Evolutionary conservation across 345 rosid species (phyloP).

Genomic region (Melaleuca quinquenervia): DNA sequence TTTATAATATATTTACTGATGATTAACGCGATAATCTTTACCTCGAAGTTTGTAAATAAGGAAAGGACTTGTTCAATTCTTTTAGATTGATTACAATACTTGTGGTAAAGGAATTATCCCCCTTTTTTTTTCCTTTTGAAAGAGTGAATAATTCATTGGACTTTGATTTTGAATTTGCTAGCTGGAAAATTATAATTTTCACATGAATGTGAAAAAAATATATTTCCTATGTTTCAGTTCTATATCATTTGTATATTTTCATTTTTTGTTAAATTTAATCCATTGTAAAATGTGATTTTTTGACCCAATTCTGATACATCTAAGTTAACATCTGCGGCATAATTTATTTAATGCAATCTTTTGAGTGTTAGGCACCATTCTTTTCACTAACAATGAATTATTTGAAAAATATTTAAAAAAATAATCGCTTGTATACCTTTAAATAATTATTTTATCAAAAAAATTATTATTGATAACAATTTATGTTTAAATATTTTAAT

Average conservation of each 20-base stretch:
- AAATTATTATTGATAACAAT: too few relatives aligned
- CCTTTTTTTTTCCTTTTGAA: background rate
- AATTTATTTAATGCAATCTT: background rate
- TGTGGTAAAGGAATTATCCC: background rate
- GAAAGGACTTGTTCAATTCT: background rate
- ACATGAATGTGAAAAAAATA: background rate
- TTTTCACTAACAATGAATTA: too few relatives aligned
- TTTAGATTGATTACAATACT: background rate
- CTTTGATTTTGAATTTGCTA: background rate
- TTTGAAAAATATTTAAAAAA: too few relatives aligned
- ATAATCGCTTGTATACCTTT: too few relatives aligned
- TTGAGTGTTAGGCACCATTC: background rate
- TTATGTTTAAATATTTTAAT: too few relatives aligned
- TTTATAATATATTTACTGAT: background rate
- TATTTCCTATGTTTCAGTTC: background rate
- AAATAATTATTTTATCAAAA: too few relatives aligned
- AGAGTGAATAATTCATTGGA: background rate
- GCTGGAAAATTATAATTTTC: background rate
- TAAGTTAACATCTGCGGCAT: accelerated
- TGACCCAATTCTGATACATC: background rate
- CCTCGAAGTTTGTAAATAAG: background rate
- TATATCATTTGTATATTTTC: accelerated
- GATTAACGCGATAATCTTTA: background rate
- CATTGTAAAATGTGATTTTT: accelerated
- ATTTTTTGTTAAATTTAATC: background rate